Base-by-base conservation (phyloP, 1,284 basidiomycete species). In the Naganishia albida region DNA sequence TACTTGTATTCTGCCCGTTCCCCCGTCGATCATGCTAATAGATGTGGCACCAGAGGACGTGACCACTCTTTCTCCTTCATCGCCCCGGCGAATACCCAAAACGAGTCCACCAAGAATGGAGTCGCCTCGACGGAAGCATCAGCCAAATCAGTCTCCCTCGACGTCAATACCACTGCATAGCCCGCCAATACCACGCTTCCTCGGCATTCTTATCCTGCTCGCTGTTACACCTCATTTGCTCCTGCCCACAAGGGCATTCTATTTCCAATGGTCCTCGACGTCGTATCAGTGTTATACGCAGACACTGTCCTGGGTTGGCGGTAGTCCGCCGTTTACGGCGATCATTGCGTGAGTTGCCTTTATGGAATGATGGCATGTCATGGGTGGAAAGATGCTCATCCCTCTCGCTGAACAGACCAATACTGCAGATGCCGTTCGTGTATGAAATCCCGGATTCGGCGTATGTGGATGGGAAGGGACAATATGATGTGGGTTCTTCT, bases 281-380 rank as follows among this genome's bases (percentile, higher is more conserved):
- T 62, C 40, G 23, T 67, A 67, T 48, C 62, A 64, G 54, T 67
- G 66, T 48, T 64, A 55, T n/a, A 62, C 63, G 25, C 60, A 63
- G 28, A 59, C 54, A 13, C 46, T 67, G 42, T 50, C 50, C 1
- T 67, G 66, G 66, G 42, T 44, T 1, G 66, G 66, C 23, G 66
- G 66, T 3, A 20, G 30, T 13, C 63, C 66, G 43, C 66, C 66
- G 6, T 67, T 64, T n/a, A 60, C 13, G 25, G 66, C 63, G 2
- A 44, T 67, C 12, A 54, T 67, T 44, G 56, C 66, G 66, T 67
- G 62, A 62, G 66, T 67, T 42, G n/a, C 13, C 13, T 18, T 1
- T 43, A 52, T 30, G 42, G 15, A 23, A 16, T 20, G 16, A 38
- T 23, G 1, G 50, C 18, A 18, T 34, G 34, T 34, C n/a, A n/a